These are phyloP conservation scores for Paecilomyces formosus DNA, from an alignment of 2,329 filamentous ascomycete genomes.

Conservation along the genomic window DNA sequence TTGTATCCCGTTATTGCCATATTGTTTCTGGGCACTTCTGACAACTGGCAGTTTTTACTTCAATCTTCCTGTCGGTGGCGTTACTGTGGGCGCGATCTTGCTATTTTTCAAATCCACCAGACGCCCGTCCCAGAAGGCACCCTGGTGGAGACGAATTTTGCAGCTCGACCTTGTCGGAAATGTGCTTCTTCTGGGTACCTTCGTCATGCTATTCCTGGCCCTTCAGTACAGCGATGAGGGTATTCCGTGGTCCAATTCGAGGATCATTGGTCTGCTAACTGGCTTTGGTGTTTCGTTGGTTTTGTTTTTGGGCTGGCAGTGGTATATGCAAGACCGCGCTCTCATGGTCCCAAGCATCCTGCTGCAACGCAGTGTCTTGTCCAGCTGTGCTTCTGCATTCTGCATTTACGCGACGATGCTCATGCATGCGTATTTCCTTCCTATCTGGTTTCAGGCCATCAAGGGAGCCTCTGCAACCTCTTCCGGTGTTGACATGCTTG, in stretches of 20 bases:
- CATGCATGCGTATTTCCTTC: conserved; percentile 17
- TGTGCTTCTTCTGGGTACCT: neutral
- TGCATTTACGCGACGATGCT: conserved; percentile 13
- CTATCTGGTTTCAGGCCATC: conserved; percentile 20
- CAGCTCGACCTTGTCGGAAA: neutral
- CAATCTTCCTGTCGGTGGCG: conserved; percentile 9
- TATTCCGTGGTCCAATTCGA: conserved; percentile 22
- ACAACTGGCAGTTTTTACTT: conserved; percentile 7
- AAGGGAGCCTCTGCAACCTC: conserved; percentile 7
- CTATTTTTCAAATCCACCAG: conserved; percentile 7
- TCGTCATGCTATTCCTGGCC: conserved; percentile 10
- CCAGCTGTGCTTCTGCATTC: conserved; percentile 7
- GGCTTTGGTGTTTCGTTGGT: conserved; percentile 19
- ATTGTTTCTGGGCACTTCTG: neutral
- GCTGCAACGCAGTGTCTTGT: conserved; percentile 9
- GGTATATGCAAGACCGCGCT: conserved; percentile 12
- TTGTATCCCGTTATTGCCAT: neutral
- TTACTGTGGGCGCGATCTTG: conserved; percentile 8
- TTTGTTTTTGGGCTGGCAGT: conserved; percentile 23
- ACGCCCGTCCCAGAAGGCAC: neutral
- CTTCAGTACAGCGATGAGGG: conserved; percentile 7
- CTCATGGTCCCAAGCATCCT: conserved; percentile 15
- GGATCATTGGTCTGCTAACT: conserved; percentile 27
- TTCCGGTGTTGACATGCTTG: conserved; percentile 7
- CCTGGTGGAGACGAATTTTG: neutral